Base-by-base conservation (phyloP, 2,329 filamentous ascomycete species). In the Scedosporium boydii region DNA sequence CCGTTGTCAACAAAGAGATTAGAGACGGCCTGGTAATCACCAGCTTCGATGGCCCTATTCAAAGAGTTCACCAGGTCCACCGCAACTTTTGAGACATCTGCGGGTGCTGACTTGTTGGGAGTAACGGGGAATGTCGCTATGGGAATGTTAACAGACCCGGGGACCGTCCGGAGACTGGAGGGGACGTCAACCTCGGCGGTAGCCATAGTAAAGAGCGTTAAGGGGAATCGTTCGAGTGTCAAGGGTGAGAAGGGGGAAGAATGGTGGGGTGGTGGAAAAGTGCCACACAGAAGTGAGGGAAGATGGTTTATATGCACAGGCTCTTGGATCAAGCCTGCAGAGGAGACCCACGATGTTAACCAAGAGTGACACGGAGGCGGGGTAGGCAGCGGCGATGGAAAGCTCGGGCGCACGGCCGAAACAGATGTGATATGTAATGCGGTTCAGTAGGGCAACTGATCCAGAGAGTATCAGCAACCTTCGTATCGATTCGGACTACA, bases 61-160 rank as follows among this genome's bases (percentile, higher is more conserved):
- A 84, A 68, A 1, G 66, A 63, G 0, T 69, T 62, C 12, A 82
- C 66, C 4, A 79, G 63, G 1, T 71, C 67, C 0, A 71, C 62
- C 4, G 79, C 78, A 1, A 78, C 73, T 16, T 71, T 68, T 6
- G 67, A 65, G 6, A 76, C 70, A 23, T 68, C 68, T 16, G 70
- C 66, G 3, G 68, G 62, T 41, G 62, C 68, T 61, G 68, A 61
- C 46, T 67, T 66, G n/a, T 68, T 63, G 0, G 71, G 62, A 12
- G 69, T 64, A 18, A 74, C 65, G 7, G 74, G 79, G 58, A 80
- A 78, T 26, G 74, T 69, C n/a, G 77, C 78, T 2, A 80, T 68
- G 2, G 72, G 69, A 48, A 84, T 76, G 68, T 86, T 85, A 69
- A 80, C 70, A 0, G 83, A 87, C 60, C 84, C 85, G 0, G 80